Evolutionary conservation across 345 rosid genomes (phyloP), one percentile per base, ranked within the genome.

Genomic region (Citrus inodora): DNA sequence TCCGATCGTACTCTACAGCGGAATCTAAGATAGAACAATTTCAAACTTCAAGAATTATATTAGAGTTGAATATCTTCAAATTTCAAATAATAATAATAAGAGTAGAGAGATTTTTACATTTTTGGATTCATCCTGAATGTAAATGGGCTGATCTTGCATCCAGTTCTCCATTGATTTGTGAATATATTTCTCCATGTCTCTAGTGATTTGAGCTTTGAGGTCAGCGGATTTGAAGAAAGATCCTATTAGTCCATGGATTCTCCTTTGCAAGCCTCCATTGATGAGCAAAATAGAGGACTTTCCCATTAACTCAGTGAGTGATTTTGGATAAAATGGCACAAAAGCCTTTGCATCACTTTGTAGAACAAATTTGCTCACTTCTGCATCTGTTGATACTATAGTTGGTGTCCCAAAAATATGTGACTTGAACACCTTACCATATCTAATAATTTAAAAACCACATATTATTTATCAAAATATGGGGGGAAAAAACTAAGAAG

Each of bases 341-440:
- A 96, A 97, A 13, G 86, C 40, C 76, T 87, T 90, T 19, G 95
- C 83, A 80, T 92, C 98, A 81, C 98, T 92, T 65, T 92, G 99
- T 14, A 97, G 90, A 75, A 97, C 91, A 53, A 89, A 76, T 79
- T 83, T 91, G 84, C 88, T 97, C 82, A 97, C 94, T 81, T 92
- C 98, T 78, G 92, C 93, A 82, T 97, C 99, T 71, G 97, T 94
- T 42, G 99, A 96, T 22, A 97, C 92, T 2, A 97, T 90, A 3
- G 94, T 90, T 21, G 90, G 90, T 56, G 87, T 89, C 25, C 99
- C 98, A 85, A 94, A 97, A 76, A 97, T 89, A 83, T 97, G 99
- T 11, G 99, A 92, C 90, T 91, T 97, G 81, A 97, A 97, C 88
- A 97, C 98, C 83, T 91, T 93, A 48, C 99, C 99, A 61, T 92